A percentile compares a stretch with the other conserved stretches of the same genome.
Conservation (phyloP, 257 asterid genomes). For the Eustoma russellianum region DNA sequence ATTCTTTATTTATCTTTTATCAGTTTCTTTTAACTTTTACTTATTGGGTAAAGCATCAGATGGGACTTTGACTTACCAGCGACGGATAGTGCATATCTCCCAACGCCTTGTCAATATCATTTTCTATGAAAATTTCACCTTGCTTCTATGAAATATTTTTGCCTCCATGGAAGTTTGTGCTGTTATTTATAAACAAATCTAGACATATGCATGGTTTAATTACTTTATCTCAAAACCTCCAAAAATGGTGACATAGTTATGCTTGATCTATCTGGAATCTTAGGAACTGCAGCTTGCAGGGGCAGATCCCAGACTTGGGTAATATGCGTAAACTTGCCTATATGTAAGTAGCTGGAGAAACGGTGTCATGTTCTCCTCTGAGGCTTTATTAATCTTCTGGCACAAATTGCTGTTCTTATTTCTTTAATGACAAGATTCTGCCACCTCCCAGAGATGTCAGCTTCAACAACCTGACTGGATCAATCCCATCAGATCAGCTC, state of each 20-base stretch:
- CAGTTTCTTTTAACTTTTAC: no score
- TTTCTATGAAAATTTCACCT: no score
- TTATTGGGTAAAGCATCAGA: no score
- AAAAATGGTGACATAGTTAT: conserved; percentile 11
- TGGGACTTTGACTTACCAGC: no score
- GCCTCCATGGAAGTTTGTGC: background rate
- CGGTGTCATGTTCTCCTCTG: conserved; percentile 1
- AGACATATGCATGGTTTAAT: background rate
- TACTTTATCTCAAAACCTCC: background rate
- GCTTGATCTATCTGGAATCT: conserved; percentile 66
- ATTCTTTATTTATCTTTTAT: background rate
- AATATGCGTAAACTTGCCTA: conserved; percentile 49
- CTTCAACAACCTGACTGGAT: conserved; percentile 61
- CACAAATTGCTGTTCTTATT: no score
- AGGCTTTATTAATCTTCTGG: background rate
- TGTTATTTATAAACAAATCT: background rate
- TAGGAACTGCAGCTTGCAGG: conserved; percentile 87
- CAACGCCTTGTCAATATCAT: no score
- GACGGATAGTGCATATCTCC: no score
- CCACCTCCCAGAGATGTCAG: conserved; percentile 64
- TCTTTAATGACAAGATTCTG: background rate
- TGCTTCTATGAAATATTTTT: background rate
- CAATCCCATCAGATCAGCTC: conserved; percentile 55
- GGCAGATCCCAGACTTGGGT: conserved; percentile 77
- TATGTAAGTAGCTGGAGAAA: conserved; percentile 45